Evolutionary conservation across 225 moss, liverwort and hornwort genomes (phyloP).

Genomic region (Straminergon stramineum): DNA sequence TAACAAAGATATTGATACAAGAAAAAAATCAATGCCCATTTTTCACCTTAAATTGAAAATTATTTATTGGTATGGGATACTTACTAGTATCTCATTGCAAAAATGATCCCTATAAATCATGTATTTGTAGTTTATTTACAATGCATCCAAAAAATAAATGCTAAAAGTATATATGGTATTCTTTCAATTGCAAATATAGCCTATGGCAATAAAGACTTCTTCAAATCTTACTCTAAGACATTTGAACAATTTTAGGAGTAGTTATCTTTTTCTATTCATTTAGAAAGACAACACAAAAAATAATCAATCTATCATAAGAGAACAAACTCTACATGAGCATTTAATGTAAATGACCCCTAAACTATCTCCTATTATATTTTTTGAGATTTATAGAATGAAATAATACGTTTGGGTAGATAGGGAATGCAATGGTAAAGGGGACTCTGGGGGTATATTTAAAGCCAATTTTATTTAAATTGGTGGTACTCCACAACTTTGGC

Average conservation of each 20-base stretch:
- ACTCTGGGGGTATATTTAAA: accelerated
- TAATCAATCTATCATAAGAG: not conserved
- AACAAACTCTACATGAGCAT: not conserved
- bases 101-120: not conserved
- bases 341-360: not conserved
- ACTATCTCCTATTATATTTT: not conserved
- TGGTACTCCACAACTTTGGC: too few relatives aligned
- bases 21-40: accelerated
- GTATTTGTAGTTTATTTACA: too few relatives aligned
- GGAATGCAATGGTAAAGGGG: accelerated
- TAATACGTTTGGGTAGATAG: too few relatives aligned
- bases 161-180: accelerated
- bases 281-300: not conserved
- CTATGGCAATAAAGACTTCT: not conserved
- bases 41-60: not conserved
- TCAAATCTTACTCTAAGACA: accelerated
- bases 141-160: not conserved
- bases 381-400: not conserved
- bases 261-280: accelerated
- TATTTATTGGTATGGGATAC: not conserved
- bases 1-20: not conserved
- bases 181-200: not conserved
- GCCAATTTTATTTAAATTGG: not conserved
- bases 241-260: too few relatives aligned
- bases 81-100: not conserved